A percentile compares a stretch with the other conserved stretches of the same genome.
phyloP scores from a whole-genome alignment of 805 yeast species.

The Komagataella mondaviorum region DNA sequence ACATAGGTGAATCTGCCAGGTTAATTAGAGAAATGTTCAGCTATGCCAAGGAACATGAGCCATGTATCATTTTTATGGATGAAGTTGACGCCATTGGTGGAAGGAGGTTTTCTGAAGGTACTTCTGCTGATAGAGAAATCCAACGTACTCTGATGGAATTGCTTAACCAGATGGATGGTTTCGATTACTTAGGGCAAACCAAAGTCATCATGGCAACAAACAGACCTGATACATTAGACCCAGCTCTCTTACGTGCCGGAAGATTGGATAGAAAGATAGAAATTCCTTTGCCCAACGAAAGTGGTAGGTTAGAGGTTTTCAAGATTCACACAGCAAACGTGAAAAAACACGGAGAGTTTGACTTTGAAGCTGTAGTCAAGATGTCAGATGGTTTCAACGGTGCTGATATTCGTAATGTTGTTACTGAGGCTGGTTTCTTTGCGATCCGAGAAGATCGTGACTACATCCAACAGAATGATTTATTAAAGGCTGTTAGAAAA shows the following conservation, averaged over 20 bases:
- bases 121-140: slow-evolving; percentile 96
- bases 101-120: slow-evolving; percentile 93
- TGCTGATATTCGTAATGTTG: slow-evolving; percentile 92
- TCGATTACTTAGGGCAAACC: slow-evolving; percentile 91
- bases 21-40: slow-evolving; percentile 96
- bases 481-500: slow-evolving; percentile 96
- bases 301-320: slow-evolving; percentile 85
- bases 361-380: slow-evolving; percentile 92
- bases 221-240: slow-evolving; percentile 96
- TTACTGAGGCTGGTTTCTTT: slow-evolving; percentile 97
- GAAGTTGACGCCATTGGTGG: slow-evolving; percentile 99
- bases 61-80: slow-evolving; percentile 96
- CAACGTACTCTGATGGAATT: slow-evolving; percentile 97
- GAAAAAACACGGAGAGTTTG: slow-evolving; percentile 87
- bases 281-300: slow-evolving; percentile 91
- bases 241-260: slow-evolving; percentile 95
- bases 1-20: slow-evolving; percentile 96
- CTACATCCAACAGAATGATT: slow-evolving; percentile 81
- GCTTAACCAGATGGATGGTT: slow-evolving; percentile 97
- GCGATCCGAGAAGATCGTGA: slow-evolving; percentile 98
- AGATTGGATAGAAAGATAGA: slow-evolving; percentile 94
- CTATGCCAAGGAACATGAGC: slow-evolving; percentile 95
- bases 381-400: slow-evolving; percentile 99
- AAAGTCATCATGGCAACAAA: slow-evolving; percentile 99
- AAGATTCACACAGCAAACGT: slow-evolving; percentile 85